Conservation (phyloP, 805 yeast genomes). For the Lipomyces mesembrius region DNA sequence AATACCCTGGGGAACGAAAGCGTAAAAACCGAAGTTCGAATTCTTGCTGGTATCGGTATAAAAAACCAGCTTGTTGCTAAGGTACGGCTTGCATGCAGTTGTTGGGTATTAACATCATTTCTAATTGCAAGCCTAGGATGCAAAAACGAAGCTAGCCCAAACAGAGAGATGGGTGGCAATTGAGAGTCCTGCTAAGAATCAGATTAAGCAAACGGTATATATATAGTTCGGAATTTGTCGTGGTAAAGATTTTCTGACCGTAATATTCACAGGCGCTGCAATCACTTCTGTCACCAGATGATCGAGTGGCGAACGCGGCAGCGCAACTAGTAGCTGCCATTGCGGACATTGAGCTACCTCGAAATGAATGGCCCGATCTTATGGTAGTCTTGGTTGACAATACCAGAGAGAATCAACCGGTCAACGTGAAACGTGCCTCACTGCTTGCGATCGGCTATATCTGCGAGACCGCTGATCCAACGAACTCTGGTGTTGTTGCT, state of each 20-base stretch:
- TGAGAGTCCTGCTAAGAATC: conserved; percentile 58
- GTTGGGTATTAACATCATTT: background rate
- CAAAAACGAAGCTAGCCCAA: conserved; percentile 59
- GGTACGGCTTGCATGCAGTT: conserved; percentile 22
- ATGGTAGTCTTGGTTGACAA: conserved; percentile 83
- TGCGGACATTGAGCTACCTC: conserved; percentile 93
- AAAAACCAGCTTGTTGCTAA: conserved; percentile 89
- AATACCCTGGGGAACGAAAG: conserved; percentile 69
- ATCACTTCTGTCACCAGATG: conserved; percentile 67
- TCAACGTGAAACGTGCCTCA: conserved; percentile 82
- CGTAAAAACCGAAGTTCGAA: conserved; percentile 77
- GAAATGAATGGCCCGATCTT: conserved; percentile 84
- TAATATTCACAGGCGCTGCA: conserved; percentile 52
- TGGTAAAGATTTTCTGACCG: background rate
- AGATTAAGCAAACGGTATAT: conserved; percentile 61
- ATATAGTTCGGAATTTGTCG: conserved; percentile 31
- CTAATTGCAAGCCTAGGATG: conserved; percentile 48
- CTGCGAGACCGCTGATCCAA: conserved; percentile 91
- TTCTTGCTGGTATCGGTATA: conserved; percentile 84
- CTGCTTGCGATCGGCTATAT: conserved; percentile 90
- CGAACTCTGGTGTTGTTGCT: conserved; percentile 70
- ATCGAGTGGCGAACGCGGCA: conserved; percentile 81
- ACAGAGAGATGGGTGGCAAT: conserved; percentile 76
- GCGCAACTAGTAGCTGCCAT: conserved; percentile 96
- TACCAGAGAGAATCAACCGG: conserved; percentile 78